Percentiles rank a stretch among this genome's conserved stretches.
Evolutionary conservation across 768 basidiomycete species (phyloP).

Genomic region (Tulasnella calospora): DNA sequence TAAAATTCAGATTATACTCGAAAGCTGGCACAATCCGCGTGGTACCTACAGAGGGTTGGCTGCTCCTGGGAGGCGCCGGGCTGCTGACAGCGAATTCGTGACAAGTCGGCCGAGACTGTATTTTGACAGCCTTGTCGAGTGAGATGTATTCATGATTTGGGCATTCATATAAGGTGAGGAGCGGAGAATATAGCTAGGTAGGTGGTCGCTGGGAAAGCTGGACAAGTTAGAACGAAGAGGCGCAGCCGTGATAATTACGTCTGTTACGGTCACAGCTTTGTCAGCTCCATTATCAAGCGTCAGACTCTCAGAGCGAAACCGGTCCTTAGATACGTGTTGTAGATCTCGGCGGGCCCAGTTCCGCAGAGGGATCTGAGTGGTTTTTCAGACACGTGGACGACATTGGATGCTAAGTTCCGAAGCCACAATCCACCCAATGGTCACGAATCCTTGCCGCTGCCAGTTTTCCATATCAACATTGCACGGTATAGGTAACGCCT

Average conservation of each 20-base stretch:
- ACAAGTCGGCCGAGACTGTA: not conserved
- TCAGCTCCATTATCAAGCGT: not conserved
- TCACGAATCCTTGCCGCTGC: too few relatives aligned
- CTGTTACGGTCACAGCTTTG: not conserved
- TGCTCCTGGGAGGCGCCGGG: not conserved
- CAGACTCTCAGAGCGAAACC: not conserved
- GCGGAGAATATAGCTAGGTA: not conserved
- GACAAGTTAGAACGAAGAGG: not conserved
- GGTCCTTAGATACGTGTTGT: not conserved
- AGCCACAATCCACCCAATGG: too few relatives aligned
- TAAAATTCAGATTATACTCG: not conserved
- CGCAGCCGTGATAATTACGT: not conserved
- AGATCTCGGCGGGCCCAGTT: not conserved
- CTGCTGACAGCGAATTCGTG: not conserved
- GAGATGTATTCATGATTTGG: not conserved
- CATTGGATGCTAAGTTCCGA: too few relatives aligned
- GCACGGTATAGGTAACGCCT: too few relatives aligned
- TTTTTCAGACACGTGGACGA: too few relatives aligned
- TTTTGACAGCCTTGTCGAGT: not conserved
- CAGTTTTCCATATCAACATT: too few relatives aligned
- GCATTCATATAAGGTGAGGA: not conserved
- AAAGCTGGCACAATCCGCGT: not conserved
- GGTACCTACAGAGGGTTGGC: not conserved
- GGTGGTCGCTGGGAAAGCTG: not conserved
- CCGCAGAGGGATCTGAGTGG: too few relatives aligned